phyloP scores from a whole-genome alignment of 345 rosid genomes.

The Sapria himalayana region DNA sequence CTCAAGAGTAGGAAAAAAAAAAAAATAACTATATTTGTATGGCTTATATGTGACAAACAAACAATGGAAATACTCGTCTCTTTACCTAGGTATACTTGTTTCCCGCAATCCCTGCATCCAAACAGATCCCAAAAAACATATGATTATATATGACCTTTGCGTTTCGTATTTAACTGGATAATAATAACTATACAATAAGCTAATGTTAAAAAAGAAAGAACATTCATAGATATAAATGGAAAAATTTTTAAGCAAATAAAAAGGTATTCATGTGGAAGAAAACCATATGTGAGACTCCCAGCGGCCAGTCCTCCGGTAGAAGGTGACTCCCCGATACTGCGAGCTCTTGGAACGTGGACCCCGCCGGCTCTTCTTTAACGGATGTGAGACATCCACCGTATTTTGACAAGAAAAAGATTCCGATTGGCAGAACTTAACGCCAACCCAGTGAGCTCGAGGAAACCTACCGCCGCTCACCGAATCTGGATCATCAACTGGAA shows the following conservation, averaged over 20 bases:
- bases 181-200: not conserved
- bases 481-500: conserved; percentile 35
- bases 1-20: conserved; percentile 1
- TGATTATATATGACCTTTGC: not conserved
- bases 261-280: conserved; percentile 3
- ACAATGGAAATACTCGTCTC: not conserved
- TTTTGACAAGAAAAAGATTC: conserved; percentile 22
- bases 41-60: conserved; percentile 4
- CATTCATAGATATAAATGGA: not conserved
- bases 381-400: conserved; percentile 28
- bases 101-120: conserved; percentile 89
- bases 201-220: not conserved
- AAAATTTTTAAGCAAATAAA: not conserved
- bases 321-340: conserved; percentile 91
- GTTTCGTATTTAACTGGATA: not conserved
- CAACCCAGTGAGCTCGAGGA: conserved; percentile 50
- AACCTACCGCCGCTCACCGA: conserved; percentile 18
- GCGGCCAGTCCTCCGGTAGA: conserved; percentile 89
- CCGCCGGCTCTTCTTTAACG: conserved; percentile 72
- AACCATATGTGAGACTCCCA: conserved; percentile 99
- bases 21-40: conserved; percentile 1
- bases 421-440: conserved; percentile 44
- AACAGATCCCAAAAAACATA: not conserved
- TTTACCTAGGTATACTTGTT: conserved; percentile 93
- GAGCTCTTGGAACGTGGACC: conserved; percentile 96